Conservation (phyloP, 1,139 yeast species). For the Hyphopichia burtonii region DNA sequence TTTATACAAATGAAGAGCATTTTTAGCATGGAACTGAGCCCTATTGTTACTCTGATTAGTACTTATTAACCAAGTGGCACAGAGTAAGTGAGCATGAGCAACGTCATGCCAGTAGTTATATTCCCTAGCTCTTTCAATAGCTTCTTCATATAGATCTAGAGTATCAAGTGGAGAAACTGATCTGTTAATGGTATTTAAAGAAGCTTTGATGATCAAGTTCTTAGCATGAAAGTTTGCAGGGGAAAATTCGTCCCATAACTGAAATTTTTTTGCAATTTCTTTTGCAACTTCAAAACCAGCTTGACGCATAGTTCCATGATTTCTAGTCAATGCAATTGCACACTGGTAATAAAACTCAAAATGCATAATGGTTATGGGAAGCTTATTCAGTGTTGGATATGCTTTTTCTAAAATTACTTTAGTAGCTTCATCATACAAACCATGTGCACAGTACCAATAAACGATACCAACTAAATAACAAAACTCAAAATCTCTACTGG, state of each 20-base stretch:
- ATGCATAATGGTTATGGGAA: constrained; percentile 25
- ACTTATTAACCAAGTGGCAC: constrained; percentile 46
- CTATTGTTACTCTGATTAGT: constrained; percentile 22
- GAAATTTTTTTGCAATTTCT: constrained; percentile 20
- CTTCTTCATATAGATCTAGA: constrained; percentile 48
- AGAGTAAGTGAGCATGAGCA: constrained; percentile 43
- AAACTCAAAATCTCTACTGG: constrained; percentile 5
- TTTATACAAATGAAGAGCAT: constrained; percentile 18
- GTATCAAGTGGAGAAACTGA: constrained; percentile 30
- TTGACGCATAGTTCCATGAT: constrained; percentile 2
- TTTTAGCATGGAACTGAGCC: constrained; percentile 17
- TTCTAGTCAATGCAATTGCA: constrained; percentile 14
- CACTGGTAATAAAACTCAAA: constrained; percentile 20
- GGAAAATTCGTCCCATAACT: constrained; percentile 32
- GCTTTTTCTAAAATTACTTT: constrained; percentile 15
- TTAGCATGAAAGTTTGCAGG: constrained; percentile 39
- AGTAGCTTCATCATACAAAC: constrained; percentile 21
- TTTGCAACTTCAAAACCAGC: constrained; percentile 10
- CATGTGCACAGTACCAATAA: constrained; percentile 13
- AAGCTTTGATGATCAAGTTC: constrained; percentile 33
- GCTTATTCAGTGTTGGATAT: constrained; percentile 14
- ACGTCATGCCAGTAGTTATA: constrained; percentile 36
- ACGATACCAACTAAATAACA: constrained; percentile 8
- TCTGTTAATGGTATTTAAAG: constrained; percentile 17
- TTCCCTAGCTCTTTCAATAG: constrained; percentile 37